These are phyloP conservation scores for Tulasnella sp. DNA, from an alignment of 768 basidiomycete species.

Conservation along the genomic window DNA sequence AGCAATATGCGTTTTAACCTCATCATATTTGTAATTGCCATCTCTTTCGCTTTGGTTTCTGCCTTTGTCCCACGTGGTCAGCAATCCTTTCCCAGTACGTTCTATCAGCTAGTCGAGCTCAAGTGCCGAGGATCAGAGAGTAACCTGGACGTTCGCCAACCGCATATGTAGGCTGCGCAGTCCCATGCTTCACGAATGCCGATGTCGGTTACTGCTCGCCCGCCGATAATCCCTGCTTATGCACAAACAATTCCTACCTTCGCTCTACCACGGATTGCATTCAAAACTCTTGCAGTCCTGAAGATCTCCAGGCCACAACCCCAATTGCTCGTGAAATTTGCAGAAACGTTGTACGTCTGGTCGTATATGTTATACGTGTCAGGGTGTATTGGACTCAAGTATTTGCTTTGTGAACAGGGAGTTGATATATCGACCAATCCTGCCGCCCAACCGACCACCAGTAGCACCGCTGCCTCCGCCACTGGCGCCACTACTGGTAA, in stretches of 20 bases:
- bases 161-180: constrained; percentile 12
- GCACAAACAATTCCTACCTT: constrained; percentile 32
- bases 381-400: too few species aligned
- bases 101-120: background rate
- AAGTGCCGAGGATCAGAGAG: too few species aligned
- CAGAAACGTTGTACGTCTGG: background rate
- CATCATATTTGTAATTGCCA: constrained; percentile 33
- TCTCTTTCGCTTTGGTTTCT: constrained; percentile 30
- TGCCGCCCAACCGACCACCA: background rate
- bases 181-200: constrained; percentile 8
- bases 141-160: background rate
- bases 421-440: background rate
- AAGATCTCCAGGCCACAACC: background rate
- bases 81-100: constrained; percentile 21
- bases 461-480: background rate
- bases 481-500: background rate
- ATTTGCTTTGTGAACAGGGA: background rate
- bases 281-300: background rate
- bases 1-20: constrained; percentile 49
- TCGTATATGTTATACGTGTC: too few species aligned
- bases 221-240: constrained; percentile 50
- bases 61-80: background rate
- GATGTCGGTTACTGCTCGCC: constrained; percentile 38
- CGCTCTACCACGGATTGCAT: constrained; percentile 5
- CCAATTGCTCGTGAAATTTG: background rate